Percentiles rank a stretch among this genome's conserved stretches.
Evolutionary conservation across 805 yeast species (phyloP).

Genomic region (Monosporozyma servazzii): DNA sequence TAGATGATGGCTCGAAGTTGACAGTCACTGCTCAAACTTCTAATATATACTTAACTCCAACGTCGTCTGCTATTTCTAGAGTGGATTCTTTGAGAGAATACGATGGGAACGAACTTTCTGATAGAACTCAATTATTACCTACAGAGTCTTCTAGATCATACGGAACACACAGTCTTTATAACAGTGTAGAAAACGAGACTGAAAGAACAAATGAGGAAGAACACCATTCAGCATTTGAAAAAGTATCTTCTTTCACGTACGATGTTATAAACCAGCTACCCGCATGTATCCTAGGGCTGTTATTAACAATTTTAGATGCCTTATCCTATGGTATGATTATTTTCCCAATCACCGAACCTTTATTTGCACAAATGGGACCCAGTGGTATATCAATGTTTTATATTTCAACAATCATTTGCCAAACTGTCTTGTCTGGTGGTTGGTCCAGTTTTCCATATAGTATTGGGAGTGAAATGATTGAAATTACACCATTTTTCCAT

Average conservation of each 20-base stretch:
- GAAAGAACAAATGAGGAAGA: background rate
- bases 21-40: slow-evolving; percentile 4
- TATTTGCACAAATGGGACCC: slow-evolving; percentile 73
- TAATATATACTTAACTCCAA: slow-evolving; percentile 11
- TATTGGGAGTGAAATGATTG: slow-evolving; percentile 98
- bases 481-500: slow-evolving; percentile 97
- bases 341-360: slow-evolving; percentile 79
- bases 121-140: background rate
- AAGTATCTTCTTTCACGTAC: slow-evolving; percentile 3
- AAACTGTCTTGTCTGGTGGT: slow-evolving; percentile 79
- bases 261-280: slow-evolving; percentile 38
- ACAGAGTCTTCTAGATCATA: background rate
- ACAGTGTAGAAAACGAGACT: background rate
- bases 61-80: slow-evolving; percentile 6
- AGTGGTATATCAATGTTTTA: slow-evolving; percentile 92
- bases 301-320: slow-evolving; percentile 85
- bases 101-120: background rate
- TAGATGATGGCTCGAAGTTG: background rate
- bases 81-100: background rate
- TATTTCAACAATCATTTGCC: slow-evolving; percentile 83
- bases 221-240: background rate
- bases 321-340: slow-evolving; percentile 95
- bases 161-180: background rate
- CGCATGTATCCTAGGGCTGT: slow-evolving; percentile 74
- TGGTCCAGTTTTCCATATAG: slow-evolving; percentile 84